Conservation (phyloP, 768 basidiomycete species). For the Serendipita sp. region DNA sequence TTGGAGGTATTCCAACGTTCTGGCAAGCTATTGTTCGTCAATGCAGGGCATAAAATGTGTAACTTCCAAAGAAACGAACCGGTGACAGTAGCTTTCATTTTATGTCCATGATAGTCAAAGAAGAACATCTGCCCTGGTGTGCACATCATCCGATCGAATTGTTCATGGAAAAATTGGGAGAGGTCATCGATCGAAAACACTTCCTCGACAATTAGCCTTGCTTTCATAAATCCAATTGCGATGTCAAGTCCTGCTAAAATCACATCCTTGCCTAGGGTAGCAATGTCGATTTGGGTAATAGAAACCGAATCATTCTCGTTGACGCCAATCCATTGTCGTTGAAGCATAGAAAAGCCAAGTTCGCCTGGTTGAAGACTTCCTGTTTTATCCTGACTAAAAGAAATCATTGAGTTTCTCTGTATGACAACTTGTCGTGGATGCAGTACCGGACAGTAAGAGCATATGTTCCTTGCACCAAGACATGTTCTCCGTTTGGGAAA, state of each 20-base stretch:
- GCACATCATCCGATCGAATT: slow-evolving; percentile 57
- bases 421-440: not conserved
- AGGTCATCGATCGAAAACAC: slow-evolving; percentile 85
- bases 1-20: slow-evolving; percentile 23
- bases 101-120: slow-evolving; percentile 80
- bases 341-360: slow-evolving; percentile 60
- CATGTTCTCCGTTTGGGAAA: slow-evolving; percentile 56
- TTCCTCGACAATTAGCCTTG: slow-evolving; percentile 37
- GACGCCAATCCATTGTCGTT: slow-evolving; percentile 81
- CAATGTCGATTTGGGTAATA: slow-evolving; percentile 37
- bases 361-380: slow-evolving; percentile 47
- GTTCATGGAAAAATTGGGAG: slow-evolving; percentile 51
- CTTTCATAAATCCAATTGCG: slow-evolving; percentile 50
- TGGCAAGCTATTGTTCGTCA: slow-evolving; percentile 50
- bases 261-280: slow-evolving; percentile 30
- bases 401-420: not conserved
- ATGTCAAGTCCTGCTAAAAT: slow-evolving; percentile 70
- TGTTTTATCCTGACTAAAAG: slow-evolving; percentile 58
- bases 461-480: slow-evolving; percentile 54
- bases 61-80: slow-evolving; percentile 22
- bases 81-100: slow-evolving; percentile 54
- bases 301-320: slow-evolving; percentile 57
- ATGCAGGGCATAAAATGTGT: not conserved
- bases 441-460: slow-evolving; percentile 58
- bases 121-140: slow-evolving; percentile 51